phyloP scores from a whole-genome alignment of 371 early-diverging fungal genomes.

The Apophysomyces trapeziformis region DNA sequence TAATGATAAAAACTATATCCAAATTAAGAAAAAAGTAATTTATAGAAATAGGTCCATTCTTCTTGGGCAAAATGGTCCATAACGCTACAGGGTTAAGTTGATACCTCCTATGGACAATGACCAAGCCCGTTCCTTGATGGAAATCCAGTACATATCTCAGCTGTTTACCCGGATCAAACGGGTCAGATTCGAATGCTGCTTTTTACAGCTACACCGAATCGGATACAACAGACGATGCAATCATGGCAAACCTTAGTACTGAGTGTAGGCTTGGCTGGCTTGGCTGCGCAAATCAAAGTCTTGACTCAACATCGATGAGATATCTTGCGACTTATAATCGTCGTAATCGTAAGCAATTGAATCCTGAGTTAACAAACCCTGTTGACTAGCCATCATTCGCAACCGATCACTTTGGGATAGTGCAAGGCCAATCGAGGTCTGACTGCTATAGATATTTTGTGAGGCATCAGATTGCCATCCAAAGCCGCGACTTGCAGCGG shows the following conservation, averaged over 20 bases:
- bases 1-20: too few species aligned
- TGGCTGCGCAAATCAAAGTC: constrained; percentile 57
- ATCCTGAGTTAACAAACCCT: constrained; percentile 53
- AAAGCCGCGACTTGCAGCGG: constrained; percentile 46
- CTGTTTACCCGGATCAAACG: too few species aligned
- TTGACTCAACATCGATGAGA: constrained; percentile 50
- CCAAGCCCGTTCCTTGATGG: too few species aligned
- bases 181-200: too few species aligned
- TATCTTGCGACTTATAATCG: constrained; percentile 68
- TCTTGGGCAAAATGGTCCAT: too few species aligned
- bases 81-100: too few species aligned
- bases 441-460: constrained; percentile 57
- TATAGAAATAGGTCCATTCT: too few species aligned
- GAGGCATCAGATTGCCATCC: constrained; percentile 38
- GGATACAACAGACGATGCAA: too few species aligned
- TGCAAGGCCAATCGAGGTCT: constrained; percentile 55
- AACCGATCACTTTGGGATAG: constrained; percentile 72
- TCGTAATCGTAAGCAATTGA: constrained; percentile 54
- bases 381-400: constrained; percentile 60
- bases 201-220: too few species aligned
- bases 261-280: constrained; percentile 54
- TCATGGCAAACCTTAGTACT: constrained; percentile 29
- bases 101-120: too few species aligned
- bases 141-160: too few species aligned
- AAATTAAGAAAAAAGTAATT: too few species aligned